phyloP scores from a whole-genome alignment of 306 rosid genomes.

The Neltuma alba region DNA sequence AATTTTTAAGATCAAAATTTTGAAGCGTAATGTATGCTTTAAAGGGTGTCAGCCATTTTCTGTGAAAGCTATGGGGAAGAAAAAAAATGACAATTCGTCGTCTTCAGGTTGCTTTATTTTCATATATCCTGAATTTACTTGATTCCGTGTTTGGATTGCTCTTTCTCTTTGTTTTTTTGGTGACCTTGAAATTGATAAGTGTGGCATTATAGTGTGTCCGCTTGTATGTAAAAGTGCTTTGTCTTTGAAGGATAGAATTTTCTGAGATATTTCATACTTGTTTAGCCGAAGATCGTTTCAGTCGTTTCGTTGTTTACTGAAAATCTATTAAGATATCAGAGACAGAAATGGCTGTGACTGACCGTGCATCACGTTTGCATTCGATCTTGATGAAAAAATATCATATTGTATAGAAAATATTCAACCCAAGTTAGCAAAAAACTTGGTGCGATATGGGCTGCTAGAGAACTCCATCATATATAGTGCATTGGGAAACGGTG shows the following conservation, averaged over 20 bases:
- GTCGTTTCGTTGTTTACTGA: neutral
- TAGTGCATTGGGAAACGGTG: neutral
- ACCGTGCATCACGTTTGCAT: slow-evolving; percentile 1
- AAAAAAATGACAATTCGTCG: slow-evolving; percentile 63
- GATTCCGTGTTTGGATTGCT: neutral
- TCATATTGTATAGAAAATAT: neutral
- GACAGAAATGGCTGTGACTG: neutral
- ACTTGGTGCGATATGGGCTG: neutral
- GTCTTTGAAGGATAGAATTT: neutral
- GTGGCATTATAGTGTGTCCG: neutral
- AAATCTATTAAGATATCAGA: slow-evolving; percentile 3
- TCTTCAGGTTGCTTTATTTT: slow-evolving; percentile 53
- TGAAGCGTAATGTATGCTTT: slow-evolving; percentile 44
- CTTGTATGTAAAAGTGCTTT: neutral
- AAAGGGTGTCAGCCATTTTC: slow-evolving; percentile 42
- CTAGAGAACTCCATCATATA: neutral
- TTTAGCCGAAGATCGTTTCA: neutral
- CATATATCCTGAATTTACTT: neutral
- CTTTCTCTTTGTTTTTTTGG: neutral
- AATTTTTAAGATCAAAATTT: slow-evolving; percentile 51
- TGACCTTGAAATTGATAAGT: neutral
- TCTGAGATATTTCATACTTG: neutral
- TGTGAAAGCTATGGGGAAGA: slow-evolving; percentile 69
- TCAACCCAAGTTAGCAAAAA: slow-evolving; percentile 22
- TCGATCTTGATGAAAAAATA: neutral